Evolutionary conservation across 495 filamentous ascomycete genomes (phyloP).

Genomic region (Penicillium bovifimosum): DNA sequence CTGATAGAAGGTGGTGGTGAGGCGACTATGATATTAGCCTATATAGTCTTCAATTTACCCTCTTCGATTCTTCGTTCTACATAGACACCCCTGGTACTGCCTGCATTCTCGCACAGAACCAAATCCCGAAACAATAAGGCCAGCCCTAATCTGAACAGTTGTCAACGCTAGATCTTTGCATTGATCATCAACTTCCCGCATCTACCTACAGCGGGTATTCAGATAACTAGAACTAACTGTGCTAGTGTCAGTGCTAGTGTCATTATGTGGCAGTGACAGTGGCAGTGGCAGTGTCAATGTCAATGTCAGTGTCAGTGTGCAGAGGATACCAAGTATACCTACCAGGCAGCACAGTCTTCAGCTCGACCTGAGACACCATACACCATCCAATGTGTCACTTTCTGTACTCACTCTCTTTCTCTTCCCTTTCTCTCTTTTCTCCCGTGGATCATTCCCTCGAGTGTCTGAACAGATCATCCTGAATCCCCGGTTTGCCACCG

Average conservation of each 20-base stretch:
- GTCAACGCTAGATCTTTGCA: constrained; percentile 10
- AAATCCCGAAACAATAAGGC: constrained; percentile 1
- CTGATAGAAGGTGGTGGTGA: constrained; percentile 3
- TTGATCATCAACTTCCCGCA: constrained; percentile 1
- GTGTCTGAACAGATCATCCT: background rate
- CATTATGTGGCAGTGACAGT: too few relatives aligned
- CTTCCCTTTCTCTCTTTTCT: background rate
- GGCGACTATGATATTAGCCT: background rate
- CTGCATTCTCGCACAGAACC: constrained; percentile 1
- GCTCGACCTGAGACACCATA: background rate
- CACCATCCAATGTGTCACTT: background rate
- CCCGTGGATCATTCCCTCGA: background rate
- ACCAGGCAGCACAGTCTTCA: background rate
- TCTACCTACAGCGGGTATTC: background rate
- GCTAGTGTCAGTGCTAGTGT: too few relatives aligned
- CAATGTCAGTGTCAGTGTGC: background rate
- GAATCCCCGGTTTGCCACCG: constrained; percentile 1
- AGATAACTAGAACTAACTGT: background rate
- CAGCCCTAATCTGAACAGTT: constrained; percentile 22
- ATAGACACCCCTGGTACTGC: background rate
- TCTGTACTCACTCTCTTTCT: background rate
- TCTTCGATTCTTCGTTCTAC: too few relatives aligned
- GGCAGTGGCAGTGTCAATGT: too few relatives aligned
- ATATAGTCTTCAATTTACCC: too few relatives aligned
- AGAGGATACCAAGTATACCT: background rate